Conservation (phyloP, 176 grass and related monocot species). For the Bonia amplexicaulis region DNA sequence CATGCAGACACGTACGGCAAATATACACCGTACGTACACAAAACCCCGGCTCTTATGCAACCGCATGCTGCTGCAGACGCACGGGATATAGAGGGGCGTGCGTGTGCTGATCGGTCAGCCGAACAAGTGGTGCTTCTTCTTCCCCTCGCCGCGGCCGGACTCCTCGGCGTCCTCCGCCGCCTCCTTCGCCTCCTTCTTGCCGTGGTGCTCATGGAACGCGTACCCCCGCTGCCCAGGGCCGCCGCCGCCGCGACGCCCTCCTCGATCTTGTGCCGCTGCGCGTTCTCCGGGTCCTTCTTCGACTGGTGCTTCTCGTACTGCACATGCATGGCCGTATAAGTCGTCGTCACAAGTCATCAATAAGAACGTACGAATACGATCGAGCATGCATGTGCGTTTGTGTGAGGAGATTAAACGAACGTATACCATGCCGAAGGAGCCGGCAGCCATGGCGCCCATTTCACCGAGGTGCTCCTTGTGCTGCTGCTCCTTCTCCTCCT, state of each 20-base stretch:
- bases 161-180: conserved; percentile 43
- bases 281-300: conserved; percentile 79
- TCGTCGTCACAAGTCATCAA: background rate
- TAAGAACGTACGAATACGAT: background rate
- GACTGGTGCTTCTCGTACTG: conserved; percentile 86
- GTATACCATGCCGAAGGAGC: conserved; percentile 77
- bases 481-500: conserved; percentile 80
- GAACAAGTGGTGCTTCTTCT: conserved; percentile 78
- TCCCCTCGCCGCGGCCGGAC: conserved; percentile 32
- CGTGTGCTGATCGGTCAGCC: background rate
- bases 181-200: conserved; percentile 58
- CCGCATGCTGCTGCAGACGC: background rate
- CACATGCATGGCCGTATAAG: background rate
- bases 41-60: background rate
- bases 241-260: conserved; percentile 53
- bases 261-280: conserved; percentile 70
- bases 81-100: background rate
- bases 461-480: conserved; percentile 70
- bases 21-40: background rate
- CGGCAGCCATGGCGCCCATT: conserved; percentile 52
- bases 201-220: conserved; percentile 81
- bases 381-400: background rate
- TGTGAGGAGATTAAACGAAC: background rate
- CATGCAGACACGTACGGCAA: background rate
- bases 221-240: conserved; percentile 67